Conservation (phyloP, 768 basidiomycete genomes). For the Lentinus brumalis region DNA sequence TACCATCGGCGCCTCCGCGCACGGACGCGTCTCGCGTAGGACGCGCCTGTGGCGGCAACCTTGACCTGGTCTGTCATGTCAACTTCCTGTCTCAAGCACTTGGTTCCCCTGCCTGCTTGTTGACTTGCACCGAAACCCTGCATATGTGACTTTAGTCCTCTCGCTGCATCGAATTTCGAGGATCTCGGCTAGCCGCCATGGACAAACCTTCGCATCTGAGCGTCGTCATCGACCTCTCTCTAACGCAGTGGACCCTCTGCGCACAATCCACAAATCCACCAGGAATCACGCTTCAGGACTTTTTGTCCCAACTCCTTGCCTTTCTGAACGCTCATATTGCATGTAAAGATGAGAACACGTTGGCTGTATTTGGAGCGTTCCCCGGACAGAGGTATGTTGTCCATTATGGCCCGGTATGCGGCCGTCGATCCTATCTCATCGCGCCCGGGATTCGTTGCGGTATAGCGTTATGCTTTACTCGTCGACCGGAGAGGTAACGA, state of each 20-base stretch:
- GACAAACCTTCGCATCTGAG: slow-evolving; percentile 68
- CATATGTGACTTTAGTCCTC: neutral
- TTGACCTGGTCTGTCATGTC: no score
- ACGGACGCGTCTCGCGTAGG: neutral
- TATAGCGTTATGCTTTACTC: slow-evolving; percentile 78
- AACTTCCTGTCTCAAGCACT: no score
- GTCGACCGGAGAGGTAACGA: slow-evolving; percentile 51
- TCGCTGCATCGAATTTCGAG: neutral
- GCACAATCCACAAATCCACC: slow-evolving; percentile 51
- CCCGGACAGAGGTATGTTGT: slow-evolving; percentile 71
- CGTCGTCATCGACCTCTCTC: slow-evolving; percentile 84
- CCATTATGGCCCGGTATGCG: neutral
- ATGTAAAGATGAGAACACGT: slow-evolving; percentile 85
- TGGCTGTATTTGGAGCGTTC: slow-evolving; percentile 90
- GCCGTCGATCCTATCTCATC: neutral
- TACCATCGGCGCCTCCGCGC: neutral
- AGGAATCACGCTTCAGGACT: slow-evolving; percentile 60
- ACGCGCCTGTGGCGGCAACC: no score
- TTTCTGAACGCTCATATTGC: slow-evolving; percentile 95
- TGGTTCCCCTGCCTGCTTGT: no score
- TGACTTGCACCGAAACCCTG: no score
- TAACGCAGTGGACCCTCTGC: slow-evolving; percentile 77
- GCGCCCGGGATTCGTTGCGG: neutral
- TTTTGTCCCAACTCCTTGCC: slow-evolving; percentile 83
- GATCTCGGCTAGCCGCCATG: slow-evolving; percentile 31